Conservation (phyloP, 768 basidiomycete species). For the Leccinellum rugosiceps region DNA sequence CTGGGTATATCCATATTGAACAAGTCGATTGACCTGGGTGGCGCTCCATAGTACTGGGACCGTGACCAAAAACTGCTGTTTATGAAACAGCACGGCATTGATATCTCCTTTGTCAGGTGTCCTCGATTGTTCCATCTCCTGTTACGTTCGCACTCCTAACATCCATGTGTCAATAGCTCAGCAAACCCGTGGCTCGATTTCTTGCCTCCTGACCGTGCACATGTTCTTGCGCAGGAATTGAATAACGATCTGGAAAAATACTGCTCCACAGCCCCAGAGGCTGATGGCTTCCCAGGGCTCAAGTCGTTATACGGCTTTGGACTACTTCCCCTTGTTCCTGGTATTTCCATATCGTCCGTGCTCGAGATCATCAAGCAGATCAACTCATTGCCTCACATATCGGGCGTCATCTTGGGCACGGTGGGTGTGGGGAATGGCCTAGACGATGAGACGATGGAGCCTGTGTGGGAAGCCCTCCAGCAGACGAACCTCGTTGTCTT, state of each 20-base stretch:
- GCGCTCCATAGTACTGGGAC: conserved; percentile 63
- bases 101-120: conserved; percentile 80
- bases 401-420: conserved; percentile 80
- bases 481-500: conserved; percentile 71
- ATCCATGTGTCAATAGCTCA: conserved; percentile 42
- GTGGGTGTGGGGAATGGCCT: conserved; percentile 73
- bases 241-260: conserved; percentile 79
- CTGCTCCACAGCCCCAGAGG: conserved; percentile 61
- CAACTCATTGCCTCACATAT: conserved; percentile 58
- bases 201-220: conserved; percentile 64
- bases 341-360: conserved; percentile 50
- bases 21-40: conserved; percentile 6
- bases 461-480: conserved; percentile 78
- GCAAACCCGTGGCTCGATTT: conserved; percentile 95
- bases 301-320: conserved; percentile 83
- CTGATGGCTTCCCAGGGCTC: conserved; percentile 33
- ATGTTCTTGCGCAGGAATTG: conserved; percentile 60
- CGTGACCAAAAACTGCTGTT: conserved; percentile 73
- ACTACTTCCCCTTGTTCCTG: conserved; percentile 76
- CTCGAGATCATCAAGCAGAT: conserved; percentile 69
- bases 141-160: conserved; percentile 16
- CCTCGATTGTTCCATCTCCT: conserved; percentile 7
- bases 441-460: conserved; percentile 75
- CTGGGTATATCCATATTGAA: background rate
- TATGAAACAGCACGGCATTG: conserved; percentile 81